Evolutionary conservation across 2,329 filamentous ascomycete species (phyloP).

Genomic region (Daldinia sp.): DNA sequence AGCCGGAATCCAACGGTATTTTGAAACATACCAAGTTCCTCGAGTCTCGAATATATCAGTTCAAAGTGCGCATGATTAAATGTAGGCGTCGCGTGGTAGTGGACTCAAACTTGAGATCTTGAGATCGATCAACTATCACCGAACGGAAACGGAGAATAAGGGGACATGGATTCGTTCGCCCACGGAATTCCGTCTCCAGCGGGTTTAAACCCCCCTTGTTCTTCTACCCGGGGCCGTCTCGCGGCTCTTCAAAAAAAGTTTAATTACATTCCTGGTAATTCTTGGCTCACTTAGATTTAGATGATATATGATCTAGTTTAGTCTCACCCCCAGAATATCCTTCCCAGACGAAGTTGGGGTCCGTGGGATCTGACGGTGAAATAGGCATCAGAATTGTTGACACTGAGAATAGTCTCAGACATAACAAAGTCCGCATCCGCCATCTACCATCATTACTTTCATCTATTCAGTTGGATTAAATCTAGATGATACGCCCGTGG

Average conservation of each 20-base stretch:
- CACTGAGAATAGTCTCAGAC: conserved; percentile 33
- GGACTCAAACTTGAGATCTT: background rate
- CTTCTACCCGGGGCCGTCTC: background rate
- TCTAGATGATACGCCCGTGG: conserved; percentile 1
- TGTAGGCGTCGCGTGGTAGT: background rate
- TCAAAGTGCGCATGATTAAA: background rate
- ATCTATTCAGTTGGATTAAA: background rate
- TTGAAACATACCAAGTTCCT: conserved; percentile 4
- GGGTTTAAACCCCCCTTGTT: background rate
- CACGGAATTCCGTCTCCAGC: background rate
- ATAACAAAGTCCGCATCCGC: conserved; percentile 4
- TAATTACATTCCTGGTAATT: background rate
- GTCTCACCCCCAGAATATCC: background rate
- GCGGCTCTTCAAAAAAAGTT: background rate
- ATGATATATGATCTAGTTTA: conserved; percentile 8
- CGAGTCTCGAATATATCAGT: conserved; percentile 15
- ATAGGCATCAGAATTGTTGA: conserved; percentile 29
- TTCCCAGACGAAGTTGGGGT: conserved; percentile 11
- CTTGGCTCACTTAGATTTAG: background rate
- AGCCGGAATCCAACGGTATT: background rate
- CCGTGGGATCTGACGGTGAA: conserved; percentile 24
- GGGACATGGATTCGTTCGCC: background rate
- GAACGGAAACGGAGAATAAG: background rate
- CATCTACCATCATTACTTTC: background rate
- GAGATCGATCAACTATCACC: background rate